Evolutionary conservation across 495 filamentous ascomycete species (phyloP).

Genomic region (Talaromyces trachyspermus): DNA sequence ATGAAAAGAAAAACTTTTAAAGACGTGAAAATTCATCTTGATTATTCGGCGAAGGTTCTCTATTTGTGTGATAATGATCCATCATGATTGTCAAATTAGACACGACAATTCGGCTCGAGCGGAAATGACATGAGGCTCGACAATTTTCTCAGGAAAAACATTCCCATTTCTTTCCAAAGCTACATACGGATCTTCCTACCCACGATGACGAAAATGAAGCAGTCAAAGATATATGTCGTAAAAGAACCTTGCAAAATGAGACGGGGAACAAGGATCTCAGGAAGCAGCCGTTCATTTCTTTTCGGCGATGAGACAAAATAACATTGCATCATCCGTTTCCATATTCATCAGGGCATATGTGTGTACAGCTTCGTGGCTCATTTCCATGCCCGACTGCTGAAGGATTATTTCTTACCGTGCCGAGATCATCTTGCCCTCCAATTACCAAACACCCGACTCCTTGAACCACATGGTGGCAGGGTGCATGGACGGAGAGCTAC

Average conservation of each 20-base stretch:
- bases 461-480: slow-evolving; percentile 49
- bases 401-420: slow-evolving; percentile 88
- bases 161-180: neutral
- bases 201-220: neutral
- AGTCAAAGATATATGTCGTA: no score
- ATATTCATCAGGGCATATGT: slow-evolving; percentile 70
- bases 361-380: slow-evolving; percentile 92
- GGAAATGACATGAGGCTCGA: neutral
- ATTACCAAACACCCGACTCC: slow-evolving; percentile 85
- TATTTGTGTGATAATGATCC: slow-evolving; percentile 7
- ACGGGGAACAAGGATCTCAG: no score
- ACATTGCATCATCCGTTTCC: no score
- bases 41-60: slow-evolving; percentile 2
- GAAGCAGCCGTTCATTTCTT: no score
- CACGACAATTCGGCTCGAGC: slow-evolving; percentile 2
- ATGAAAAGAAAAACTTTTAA: slow-evolving; percentile 6
- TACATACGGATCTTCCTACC: neutral
- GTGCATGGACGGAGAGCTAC: slow-evolving; percentile 90
- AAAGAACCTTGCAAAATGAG: no score
- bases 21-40: neutral
- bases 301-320: no score
- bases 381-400: slow-evolving; percentile 80
- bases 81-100: slow-evolving; percentile 7
- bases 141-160: neutral
- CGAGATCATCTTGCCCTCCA: slow-evolving; percentile 68